Percentiles rank a stretch among this genome's conserved stretches.
These are phyloP conservation scores for Phytophthora ohioensis DNA, from an alignment of 352 stramenopile species.

Conservation along the genomic window DNA sequence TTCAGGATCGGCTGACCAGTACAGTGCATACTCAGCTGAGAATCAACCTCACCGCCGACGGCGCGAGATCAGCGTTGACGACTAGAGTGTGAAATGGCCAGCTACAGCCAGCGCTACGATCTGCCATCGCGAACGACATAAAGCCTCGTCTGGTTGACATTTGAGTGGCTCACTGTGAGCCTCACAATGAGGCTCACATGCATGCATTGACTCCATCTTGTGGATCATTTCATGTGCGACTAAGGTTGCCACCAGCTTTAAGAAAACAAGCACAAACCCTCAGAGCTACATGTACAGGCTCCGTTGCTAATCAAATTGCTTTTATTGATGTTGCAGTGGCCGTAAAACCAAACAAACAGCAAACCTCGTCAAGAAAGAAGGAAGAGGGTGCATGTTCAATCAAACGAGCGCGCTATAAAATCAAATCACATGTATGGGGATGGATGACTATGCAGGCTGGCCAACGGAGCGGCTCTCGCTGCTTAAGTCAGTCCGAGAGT, in stretches of 20 bases:
- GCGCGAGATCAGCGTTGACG: not conserved
- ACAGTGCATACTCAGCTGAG: not conserved
- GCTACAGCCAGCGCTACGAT: not conserved
- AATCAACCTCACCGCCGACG: not conserved
- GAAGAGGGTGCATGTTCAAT: slow-evolving; percentile 34
- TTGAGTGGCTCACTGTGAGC: not conserved
- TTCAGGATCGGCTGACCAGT: too few relatives aligned
- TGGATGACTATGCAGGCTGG: slow-evolving; percentile 40
- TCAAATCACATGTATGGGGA: slow-evolving; percentile 50
- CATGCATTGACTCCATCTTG: not conserved
- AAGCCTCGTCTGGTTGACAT: slow-evolving; percentile 4
- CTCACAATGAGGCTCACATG: not conserved
- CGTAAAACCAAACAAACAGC: not conserved
- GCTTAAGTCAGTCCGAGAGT: slow-evolving; percentile 22
- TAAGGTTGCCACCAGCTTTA: not conserved
- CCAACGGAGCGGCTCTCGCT: slow-evolving; percentile 19
- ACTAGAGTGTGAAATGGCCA: not conserved
- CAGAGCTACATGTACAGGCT: too few relatives aligned
- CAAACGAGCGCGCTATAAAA: slow-evolving; percentile 44
- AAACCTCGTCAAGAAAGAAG: slow-evolving; percentile 9
- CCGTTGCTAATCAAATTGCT: too few relatives aligned
- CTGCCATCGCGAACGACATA: not conserved
- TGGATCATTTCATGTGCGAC: not conserved
- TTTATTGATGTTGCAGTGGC: not conserved
- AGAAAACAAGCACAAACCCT: not conserved